Evolutionary conservation across 768 basidiomycete species (phyloP).

Genomic region (Tephrocybe rancida): DNA sequence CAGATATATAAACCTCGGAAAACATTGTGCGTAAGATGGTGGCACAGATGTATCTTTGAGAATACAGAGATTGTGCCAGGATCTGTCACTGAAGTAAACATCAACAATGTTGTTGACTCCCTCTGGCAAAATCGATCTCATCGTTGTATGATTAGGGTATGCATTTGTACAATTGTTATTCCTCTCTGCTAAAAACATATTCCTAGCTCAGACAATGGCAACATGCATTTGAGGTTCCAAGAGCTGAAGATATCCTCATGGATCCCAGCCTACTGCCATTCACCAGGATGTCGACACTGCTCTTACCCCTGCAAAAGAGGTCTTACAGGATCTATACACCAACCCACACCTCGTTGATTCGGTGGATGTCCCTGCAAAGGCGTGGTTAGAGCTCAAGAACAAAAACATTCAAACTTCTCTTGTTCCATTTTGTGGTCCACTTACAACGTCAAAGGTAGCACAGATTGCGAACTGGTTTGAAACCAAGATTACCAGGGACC

Average conservation of each 20-base stretch:
- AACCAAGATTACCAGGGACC: constrained; percentile 10
- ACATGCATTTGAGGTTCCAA: constrained; percentile 19
- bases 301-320: constrained; percentile 9
- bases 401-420: background rate
- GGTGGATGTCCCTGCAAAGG: constrained; percentile 14
- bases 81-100: background rate
- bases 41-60: background rate
- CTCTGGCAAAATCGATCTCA: constrained; percentile 18
- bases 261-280: constrained; percentile 22
- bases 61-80: background rate
- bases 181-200: background rate
- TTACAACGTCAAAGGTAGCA: constrained; percentile 7
- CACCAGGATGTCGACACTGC: constrained; percentile 17
- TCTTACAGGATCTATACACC: constrained; percentile 11
- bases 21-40: background rate
- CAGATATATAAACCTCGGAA: background rate
- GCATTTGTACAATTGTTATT: background rate
- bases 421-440: constrained; percentile 12
- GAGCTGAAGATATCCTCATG: constrained; percentile 21
- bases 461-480: constrained; percentile 28
- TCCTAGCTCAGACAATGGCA: constrained; percentile 28
- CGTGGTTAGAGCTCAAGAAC: constrained; percentile 15
- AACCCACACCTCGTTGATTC: constrained; percentile 6
- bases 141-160: background rate
- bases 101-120: constrained; percentile 9